Base-by-base conservation (phyloP, 2,329 filamentous ascomycete genomes). In the Fusarium algeriense region DNA sequence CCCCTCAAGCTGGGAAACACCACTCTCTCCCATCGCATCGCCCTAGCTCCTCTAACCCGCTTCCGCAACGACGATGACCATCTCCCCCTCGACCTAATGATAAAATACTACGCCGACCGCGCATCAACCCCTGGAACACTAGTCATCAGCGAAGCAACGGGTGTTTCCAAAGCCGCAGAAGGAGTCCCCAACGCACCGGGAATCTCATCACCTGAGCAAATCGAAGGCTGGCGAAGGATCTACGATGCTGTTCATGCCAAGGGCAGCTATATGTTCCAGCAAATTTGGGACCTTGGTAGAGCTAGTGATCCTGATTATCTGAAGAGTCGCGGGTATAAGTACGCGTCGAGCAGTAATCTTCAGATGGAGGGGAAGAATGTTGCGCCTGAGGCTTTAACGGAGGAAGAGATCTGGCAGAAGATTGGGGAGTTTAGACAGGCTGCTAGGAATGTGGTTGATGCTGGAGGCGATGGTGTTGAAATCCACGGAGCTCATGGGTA, bases 381-480 rank as follows among this genome's bases (percentile, higher is more conserved):
- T 2, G 28, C 61, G 0, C 74, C 73, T 0, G 61, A 70, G 19
- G 44, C 67, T 4, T 26, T 95, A 86, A 91, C 87, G 0, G 84
- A 88, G 54, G 81, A 86, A 2, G 91, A 93, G 20, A 95, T 95
- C 60, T 83, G 87, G 72, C 78, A 85, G 6, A 85, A 90, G 67
- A 92, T 93, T 79, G 78, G 77, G 1, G 88, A 89, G 0, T 94
- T 87, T 78, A 86, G 85, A 3, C 84, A 83, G 0, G 86, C 87
- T 2, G 84, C 86, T 2, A 84, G 85, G 65, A 84, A 88, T 32
- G 87, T 92, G 0, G 77, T 93, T 6, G 79, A 88, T 17, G 85
- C 86, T 20, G 92, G 93, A 0, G 91, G 91, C 45, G 92, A 95
- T 75, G 90, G 89, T 12, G 89, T 93, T 60, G 92, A 94, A 74